These are phyloP conservation scores for Psidium guajava DNA, from an alignment of 345 rosid species.

Conservation along the genomic window DNA sequence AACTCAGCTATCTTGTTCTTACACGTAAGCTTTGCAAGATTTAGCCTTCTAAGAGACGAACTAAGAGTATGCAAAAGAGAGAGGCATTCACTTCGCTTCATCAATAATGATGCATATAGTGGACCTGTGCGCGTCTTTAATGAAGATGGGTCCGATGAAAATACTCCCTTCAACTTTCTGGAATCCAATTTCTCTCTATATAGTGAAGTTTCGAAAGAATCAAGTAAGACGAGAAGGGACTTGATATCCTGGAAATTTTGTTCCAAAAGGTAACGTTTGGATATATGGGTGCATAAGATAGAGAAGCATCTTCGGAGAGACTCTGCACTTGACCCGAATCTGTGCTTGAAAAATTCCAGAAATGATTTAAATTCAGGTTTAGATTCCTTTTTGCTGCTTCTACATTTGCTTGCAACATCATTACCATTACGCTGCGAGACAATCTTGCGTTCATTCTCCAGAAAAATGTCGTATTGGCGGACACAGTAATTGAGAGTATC, in stretches of 20 bases:
- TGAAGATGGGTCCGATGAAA: neutral
- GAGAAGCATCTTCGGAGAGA: neutral
- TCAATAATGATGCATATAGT: neutral
- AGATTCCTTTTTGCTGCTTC: neutral
- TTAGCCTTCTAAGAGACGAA: neutral
- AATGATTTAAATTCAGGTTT: neutral
- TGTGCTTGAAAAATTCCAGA: neutral
- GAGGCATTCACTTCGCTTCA: neutral
- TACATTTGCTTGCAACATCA: neutral
- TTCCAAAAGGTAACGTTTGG: neutral
- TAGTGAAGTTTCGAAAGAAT: neutral
- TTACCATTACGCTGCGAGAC: neutral
- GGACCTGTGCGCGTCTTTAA: neutral
- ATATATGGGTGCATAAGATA: neutral
- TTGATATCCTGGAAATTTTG: neutral
- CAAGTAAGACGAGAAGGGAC: neutral
- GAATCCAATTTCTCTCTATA: neutral
- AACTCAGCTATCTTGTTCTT: neutral
- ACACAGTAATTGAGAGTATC: neutral
- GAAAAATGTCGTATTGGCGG: neutral
- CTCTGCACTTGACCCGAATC: neutral
- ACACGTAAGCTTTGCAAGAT: neutral
- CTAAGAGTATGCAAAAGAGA: neutral
- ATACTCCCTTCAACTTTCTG: neutral
- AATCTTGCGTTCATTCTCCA: neutral